Conservation (phyloP, 108 stramenopile genomes). For the Discostella pseudostelligera region DNA sequence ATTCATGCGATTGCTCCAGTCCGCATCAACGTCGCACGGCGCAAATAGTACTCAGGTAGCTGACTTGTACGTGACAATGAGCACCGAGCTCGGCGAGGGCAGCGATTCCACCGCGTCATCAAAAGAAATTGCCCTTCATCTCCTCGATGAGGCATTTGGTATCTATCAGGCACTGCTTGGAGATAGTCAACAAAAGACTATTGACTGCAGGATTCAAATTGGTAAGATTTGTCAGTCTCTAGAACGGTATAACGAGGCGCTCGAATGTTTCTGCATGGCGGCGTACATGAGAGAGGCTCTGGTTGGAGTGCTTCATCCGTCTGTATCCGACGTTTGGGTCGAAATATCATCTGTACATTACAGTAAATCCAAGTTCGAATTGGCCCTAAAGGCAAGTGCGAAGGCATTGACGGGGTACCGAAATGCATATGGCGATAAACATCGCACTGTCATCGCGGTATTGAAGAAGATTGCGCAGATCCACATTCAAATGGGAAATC, state of each 20-base stretch:
- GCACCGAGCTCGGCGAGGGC: conserved; percentile 13
- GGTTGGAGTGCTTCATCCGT: conserved; percentile 38
- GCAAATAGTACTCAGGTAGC: conserved; percentile 31
- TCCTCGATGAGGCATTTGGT: conserved; percentile 39
- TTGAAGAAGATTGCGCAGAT: conserved; percentile 34
- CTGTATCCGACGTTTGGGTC: conserved; percentile 43
- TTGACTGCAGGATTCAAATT: conserved; percentile 32
- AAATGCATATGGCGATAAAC: conserved; percentile 41
- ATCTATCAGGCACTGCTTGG: conserved; percentile 39
- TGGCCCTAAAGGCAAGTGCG: conserved; percentile 40
- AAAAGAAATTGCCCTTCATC: conserved; percentile 21
- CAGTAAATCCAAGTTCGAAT: conserved; percentile 26
- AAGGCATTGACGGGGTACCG: conserved; percentile 46
- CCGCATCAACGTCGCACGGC: conserved; percentile 22
- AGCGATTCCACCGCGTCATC: conserved; percentile 7
- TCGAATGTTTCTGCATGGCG: conserved; percentile 44
- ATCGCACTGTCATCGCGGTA: conserved; percentile 29
- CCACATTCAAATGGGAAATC: conserved; percentile 39
- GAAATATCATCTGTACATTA: conserved; percentile 33
- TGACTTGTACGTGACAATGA: conserved; percentile 37
- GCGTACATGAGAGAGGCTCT: conserved; percentile 55
- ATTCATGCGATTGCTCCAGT: conserved; percentile 27
- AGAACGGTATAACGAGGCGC: conserved; percentile 42
- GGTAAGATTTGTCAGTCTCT: conserved; percentile 20
- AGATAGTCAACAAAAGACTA: conserved; percentile 35